A percentile compares a stretch with the other conserved stretches of the same genome.
Conservation (phyloP, 2,329 filamentous ascomycete genomes). For the Aureobasidium vineae region DNA sequence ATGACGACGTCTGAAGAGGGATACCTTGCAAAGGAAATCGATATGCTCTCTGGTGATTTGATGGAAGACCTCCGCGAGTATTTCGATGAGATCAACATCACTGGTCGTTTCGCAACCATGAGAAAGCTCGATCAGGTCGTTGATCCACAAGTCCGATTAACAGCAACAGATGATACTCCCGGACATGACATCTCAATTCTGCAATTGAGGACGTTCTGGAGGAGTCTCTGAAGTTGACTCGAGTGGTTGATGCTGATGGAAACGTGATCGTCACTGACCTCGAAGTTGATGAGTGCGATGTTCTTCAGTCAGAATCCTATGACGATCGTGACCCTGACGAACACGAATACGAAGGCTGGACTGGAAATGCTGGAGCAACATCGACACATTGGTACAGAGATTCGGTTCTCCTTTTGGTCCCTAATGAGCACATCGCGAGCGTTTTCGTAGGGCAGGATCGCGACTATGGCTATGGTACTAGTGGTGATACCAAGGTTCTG, state of each 20-base stretch:
- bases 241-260: conserved; percentile 29
- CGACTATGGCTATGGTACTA: neutral
- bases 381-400: conserved; percentile 36
- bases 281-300: conserved; percentile 28
- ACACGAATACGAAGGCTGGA: conserved; percentile 35
- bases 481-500: neutral
- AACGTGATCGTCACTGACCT: conserved; percentile 24
- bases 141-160: neutral
- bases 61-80: neutral
- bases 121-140: neutral
- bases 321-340: conserved; percentile 33
- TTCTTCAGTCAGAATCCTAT: conserved; percentile 32
- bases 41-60: neutral
- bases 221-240: conserved; percentile 24
- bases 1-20: neutral
- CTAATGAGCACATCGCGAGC: neutral
- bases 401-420: conserved; percentile 29
- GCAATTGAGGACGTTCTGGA: conserved; percentile 28
- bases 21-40: neutral
- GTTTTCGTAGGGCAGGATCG: neutral
- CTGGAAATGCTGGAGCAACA: conserved; percentile 34
- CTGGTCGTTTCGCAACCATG: conserved; percentile 6
- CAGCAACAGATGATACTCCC: neutral
- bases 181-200: conserved; percentile 21
- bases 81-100: neutral